Evolutionary conservation across 805 yeast genomes (phyloP), one percentile per base, ranked within the genome.

Genomic region (Brettanomyces bruxellensis): DNA sequence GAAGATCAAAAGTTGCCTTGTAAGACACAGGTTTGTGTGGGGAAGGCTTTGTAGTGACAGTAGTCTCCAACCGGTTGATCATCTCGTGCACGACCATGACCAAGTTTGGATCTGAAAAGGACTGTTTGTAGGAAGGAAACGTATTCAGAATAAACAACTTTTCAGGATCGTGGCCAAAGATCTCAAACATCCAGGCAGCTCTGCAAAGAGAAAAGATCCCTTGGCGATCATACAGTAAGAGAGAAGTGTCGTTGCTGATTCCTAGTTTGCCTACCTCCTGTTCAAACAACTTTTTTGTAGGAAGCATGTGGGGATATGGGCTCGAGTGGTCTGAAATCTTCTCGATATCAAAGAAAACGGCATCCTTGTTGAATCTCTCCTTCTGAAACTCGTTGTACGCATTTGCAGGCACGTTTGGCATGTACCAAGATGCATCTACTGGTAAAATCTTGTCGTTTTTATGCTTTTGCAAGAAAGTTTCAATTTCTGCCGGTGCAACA

Each of bases 191-290:
- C 96, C 97, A 93, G 0, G 89, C 90, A 14, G 86, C 95, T 53
- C 99, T 74, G 36, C 97, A 96, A 2, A 90, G 79, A 38, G 95
- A 81, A 62, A 91, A 88, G 51, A 85, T 81, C 2, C 95, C 95
- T 43, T 75, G 73, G 52, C 81, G 80, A 64, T 93, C 99, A 62
- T 93, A 93, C 11, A 93, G 78, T 9, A 93, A 83, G 37, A 93
- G 59, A 12, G 70, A 66, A 53, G 90, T 93, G 43, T 69, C 65
- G 25, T 66, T 66, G 3, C 57, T 52, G 28, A 86, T 58, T 1
- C 93, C 93, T 48, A 87, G 62, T 13, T 72, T 57, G 9, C 74
- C 64, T 54, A 81, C 69, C 13, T 76, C 72, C 4, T 56, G 41
- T 44, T 77, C 76, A 63, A 88, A 91, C 3, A 69, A 71, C 1